Percentiles rank a stretch among this genome's conserved stretches.
Evolutionary conservation across 306 rosid species (phyloP).

Genomic region (Styphnolobium japonicum): DNA sequence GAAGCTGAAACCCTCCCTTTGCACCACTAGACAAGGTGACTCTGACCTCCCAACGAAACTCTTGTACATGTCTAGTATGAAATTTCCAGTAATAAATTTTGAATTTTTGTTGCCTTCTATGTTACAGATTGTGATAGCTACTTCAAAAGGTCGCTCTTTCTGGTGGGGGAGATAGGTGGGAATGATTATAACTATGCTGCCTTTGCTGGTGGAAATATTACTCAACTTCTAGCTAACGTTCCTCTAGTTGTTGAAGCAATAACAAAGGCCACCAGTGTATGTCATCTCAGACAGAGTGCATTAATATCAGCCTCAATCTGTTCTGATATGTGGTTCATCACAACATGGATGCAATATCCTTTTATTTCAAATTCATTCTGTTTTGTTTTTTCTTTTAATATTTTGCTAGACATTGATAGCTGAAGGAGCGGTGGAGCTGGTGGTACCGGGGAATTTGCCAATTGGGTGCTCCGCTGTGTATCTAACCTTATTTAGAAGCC

Average conservation of each 20-base stretch:
- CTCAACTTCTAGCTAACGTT: conserved; percentile 42
- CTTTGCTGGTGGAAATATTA: conserved; percentile 38
- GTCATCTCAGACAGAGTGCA: background rate
- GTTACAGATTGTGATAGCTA: conserved; percentile 54
- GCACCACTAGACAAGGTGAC: conserved; percentile 54
- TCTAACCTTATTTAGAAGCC: conserved; percentile 43
- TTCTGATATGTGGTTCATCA: background rate
- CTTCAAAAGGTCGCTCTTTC: conserved; percentile 55
- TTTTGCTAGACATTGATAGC: conserved; percentile 53
- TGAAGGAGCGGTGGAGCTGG: conserved; percentile 60
- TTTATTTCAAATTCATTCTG: background rate
- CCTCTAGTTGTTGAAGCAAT: conserved; percentile 51
- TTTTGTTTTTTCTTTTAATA: background rate
- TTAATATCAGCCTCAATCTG: background rate
- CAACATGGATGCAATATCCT: too few species aligned
- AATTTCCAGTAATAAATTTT: background rate
- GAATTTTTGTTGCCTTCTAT: background rate
- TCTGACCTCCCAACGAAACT: background rate
- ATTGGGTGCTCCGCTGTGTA: conserved; percentile 59
- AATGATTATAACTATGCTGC: conserved; percentile 67
- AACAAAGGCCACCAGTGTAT: conserved; percentile 42
- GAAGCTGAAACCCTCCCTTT: conserved; percentile 58
- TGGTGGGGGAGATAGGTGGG: conserved; percentile 84
- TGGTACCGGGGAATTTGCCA: conserved; percentile 76
- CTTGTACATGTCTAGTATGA: background rate